Percentiles rank a stretch among this genome's conserved stretches.
Evolutionary conservation across 129 eudicot species (phyloP).

Genomic region (Flaveria bidentis): DNA sequence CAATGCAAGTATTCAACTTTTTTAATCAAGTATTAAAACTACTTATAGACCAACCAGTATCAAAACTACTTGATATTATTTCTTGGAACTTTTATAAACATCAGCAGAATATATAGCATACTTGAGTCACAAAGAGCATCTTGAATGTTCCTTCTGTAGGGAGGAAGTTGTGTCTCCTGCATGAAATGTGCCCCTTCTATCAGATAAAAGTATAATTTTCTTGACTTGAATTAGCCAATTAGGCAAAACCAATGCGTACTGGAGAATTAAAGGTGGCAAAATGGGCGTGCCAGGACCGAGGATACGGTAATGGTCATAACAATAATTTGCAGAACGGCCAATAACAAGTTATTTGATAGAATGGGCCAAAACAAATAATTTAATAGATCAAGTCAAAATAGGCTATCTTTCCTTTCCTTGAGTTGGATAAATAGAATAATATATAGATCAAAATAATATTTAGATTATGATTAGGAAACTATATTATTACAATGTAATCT

Average conservation of each 20-base stretch:
- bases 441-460: neutral
- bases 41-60: neutral
- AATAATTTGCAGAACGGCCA: neutral
- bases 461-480: neutral
- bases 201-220: conserved; percentile 6
- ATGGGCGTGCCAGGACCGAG: neutral
- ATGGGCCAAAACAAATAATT: neutral
- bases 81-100: neutral
- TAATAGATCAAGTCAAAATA: neutral
- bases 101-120: conserved; percentile 28
- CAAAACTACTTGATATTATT: neutral
- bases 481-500: neutral
- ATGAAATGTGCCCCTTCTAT: conserved; percentile 16
- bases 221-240: neutral
- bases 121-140: conserved; percentile 96
- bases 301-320: neutral
- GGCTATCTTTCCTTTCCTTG: neutral
- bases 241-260: neutral
- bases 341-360: neutral
- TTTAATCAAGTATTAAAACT: neutral
- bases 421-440: neutral
- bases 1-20: neutral
- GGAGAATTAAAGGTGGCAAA: neutral
- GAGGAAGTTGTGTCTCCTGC: conserved; percentile 93
- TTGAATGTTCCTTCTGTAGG: conserved; percentile 74